These are phyloP conservation scores for Stylonectria norvegica DNA, from an alignment of 2,329 filamentous ascomycete genomes.

Conservation along the genomic window DNA sequence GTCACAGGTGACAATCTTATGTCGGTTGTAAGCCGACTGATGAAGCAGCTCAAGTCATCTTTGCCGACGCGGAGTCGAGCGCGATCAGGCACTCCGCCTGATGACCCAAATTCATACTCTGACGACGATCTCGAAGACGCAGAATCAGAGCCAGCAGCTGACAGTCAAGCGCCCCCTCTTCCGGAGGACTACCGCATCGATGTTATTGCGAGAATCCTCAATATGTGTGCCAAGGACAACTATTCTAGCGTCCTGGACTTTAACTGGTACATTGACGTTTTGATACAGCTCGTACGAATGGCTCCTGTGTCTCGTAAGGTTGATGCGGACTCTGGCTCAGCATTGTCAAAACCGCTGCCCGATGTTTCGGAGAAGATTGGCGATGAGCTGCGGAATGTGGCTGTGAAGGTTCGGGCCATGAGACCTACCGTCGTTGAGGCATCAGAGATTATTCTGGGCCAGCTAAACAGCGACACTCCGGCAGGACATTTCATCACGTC, in stretches of 20 bases:
- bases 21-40: slow-evolving; percentile 78
- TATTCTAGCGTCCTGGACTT: slow-evolving; percentile 87
- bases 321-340: slow-evolving; percentile 36
- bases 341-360: slow-evolving; percentile 26
- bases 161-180: slow-evolving; percentile 54
- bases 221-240: slow-evolving; percentile 86
- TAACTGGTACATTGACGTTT: slow-evolving; percentile 92
- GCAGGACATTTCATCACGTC: slow-evolving; percentile 55
- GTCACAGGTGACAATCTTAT: slow-evolving; percentile 83
- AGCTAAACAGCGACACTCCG: slow-evolving; percentile 50
- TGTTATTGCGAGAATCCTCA: slow-evolving; percentile 77
- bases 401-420: slow-evolving; percentile 85
- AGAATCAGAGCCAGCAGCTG: slow-evolving; percentile 30
- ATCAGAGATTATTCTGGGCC: slow-evolving; percentile 70
- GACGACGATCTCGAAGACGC: slow-evolving; percentile 49
- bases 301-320: slow-evolving; percentile 48
- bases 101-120: slow-evolving; percentile 41
- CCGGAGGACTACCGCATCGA: slow-evolving; percentile 83
- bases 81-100: slow-evolving; percentile 44
- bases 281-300: slow-evolving; percentile 79
- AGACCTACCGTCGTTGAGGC: slow-evolving; percentile 76
- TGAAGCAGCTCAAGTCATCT: slow-evolving; percentile 76
- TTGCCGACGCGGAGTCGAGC: slow-evolving; percentile 52
- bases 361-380: slow-evolving; percentile 71
- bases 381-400: slow-evolving; percentile 81